Conservation (phyloP, 805 yeast genomes). For the Komagataella phaffii region DNA sequence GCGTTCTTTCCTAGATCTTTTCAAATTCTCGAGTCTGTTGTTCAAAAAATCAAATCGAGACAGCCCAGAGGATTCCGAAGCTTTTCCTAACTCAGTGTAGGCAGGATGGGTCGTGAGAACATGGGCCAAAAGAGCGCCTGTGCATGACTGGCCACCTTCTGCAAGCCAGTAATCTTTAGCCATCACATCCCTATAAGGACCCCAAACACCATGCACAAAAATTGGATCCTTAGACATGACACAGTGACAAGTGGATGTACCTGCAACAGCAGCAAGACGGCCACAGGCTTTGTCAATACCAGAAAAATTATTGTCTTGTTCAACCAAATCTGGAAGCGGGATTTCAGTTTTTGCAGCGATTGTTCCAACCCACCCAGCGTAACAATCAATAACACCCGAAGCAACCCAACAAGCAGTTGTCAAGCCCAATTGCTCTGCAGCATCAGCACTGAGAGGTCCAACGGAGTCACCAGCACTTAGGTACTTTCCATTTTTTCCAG, state of each 20-base stretch:
- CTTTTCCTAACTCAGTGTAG: slow-evolving; percentile 49
- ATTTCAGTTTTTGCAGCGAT: slow-evolving; percentile 79
- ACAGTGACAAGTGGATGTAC: slow-evolving; percentile 95
- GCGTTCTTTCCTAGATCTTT: slow-evolving; percentile 39
- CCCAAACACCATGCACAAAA: slow-evolving; percentile 97
- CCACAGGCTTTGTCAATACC: slow-evolving; percentile 59
- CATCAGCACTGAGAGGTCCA: slow-evolving; percentile 48
- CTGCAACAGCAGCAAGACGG: slow-evolving; percentile 94
- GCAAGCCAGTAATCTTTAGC: slow-evolving; percentile 91
- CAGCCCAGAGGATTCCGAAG: slow-evolving; percentile 54
- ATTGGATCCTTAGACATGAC: slow-evolving; percentile 74
- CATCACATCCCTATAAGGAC: slow-evolving; percentile 90
- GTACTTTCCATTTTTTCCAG: slow-evolving; percentile 58
- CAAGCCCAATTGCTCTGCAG: slow-evolving; percentile 80
- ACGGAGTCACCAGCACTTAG: slow-evolving; percentile 84
- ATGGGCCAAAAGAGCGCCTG: slow-evolving; percentile 88
- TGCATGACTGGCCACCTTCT: slow-evolving; percentile 98
- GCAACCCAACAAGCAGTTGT: slow-evolving; percentile 76
- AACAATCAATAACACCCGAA: slow-evolving; percentile 94
- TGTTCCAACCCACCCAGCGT: slow-evolving; percentile 98
- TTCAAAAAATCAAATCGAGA: slow-evolving; percentile 80
- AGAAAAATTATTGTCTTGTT: slow-evolving; percentile 28
- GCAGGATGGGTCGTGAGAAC: slow-evolving; percentile 87
- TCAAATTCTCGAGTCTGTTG: slow-evolving; percentile 55
- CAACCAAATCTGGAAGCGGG: slow-evolving; percentile 34